Evolutionary conservation across 192 early-diverging fungal species (phyloP), one percentile per base, ranked within the genome.

Genomic region (Backusella parvicylindrica): DNA sequence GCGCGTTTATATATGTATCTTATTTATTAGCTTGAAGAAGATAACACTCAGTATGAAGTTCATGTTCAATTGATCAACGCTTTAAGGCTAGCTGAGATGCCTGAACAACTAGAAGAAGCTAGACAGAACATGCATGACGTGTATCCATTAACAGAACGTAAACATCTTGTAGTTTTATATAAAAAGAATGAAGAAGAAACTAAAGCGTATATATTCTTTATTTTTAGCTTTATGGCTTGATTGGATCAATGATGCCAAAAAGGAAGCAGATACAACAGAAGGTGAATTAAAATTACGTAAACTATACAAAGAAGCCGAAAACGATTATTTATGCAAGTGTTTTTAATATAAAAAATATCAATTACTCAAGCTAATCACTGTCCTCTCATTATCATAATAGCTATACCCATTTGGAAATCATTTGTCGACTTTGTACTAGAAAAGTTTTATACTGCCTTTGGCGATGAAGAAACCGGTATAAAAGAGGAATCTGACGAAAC

Each of bases 281-380:
- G 84, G 87, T 40, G 89, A 86, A 70, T 60, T 71, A 31, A 74
- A 72, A 9, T 60, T 94, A 0, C 71, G 88, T 2, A 70, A 79
- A 0, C 73, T 95, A 2, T 94, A 89, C 70, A 65, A 79, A 18
- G 33, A 74, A 53, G 89, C 92, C 0, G 77, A 83, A 1, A 38
- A 91, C 36, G 92, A 95, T 38, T 95, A 95, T 64, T 76, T 92
- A 36, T 95, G 92, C 93, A 87, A 77, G 82, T 75, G 5, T 32
- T 8, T 63, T 56, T 32, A 63, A 35, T 21, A 35, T 4, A 31
- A 67, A 3, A 0, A 47, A 8, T 16, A 47, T 70, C 16, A 30
- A 18, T 64, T 41, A 1, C 50, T n/a, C 53, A 43, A 68, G 13
- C 21, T 37, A 38, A 72, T 36, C 23, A 32, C 36, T 43, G 8